Evolutionary conservation across 805 yeast genomes (phyloP).

Genomic region (Wickerhamomyces bisporus): DNA sequence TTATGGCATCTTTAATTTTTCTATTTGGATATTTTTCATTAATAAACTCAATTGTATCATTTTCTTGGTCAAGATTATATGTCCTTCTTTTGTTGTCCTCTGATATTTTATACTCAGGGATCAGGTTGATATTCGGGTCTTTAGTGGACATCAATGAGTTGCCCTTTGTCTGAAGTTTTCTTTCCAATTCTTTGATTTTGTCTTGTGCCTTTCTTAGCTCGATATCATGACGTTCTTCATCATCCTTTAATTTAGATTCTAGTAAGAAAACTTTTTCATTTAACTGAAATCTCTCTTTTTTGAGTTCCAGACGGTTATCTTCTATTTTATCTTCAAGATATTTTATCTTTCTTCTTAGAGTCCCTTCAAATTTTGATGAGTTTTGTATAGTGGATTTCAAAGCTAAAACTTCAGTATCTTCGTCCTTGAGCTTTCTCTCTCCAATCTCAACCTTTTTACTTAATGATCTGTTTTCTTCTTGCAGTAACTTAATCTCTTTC

Average conservation of each 20-base stretch:
- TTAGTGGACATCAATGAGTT: background rate
- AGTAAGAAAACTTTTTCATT: slow-evolving; percentile 21
- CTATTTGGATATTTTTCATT: slow-evolving; percentile 3
- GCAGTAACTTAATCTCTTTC: slow-evolving; percentile 10
- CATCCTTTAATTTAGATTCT: slow-evolving; percentile 23
- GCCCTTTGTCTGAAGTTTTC: slow-evolving; percentile 3
- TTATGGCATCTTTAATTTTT: background rate
- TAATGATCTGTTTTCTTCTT: slow-evolving; percentile 12
- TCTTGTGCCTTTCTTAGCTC: slow-evolving; percentile 23
- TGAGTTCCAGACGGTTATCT: slow-evolving; percentile 17
- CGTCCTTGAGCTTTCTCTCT: slow-evolving; percentile 7
- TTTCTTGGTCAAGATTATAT: slow-evolving; percentile 1
- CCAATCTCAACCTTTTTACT: slow-evolving; percentile 15
- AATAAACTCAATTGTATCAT: slow-evolving; percentile 4
- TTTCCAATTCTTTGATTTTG: slow-evolving; percentile 26
- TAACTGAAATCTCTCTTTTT: slow-evolving; percentile 25
- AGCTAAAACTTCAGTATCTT: slow-evolving; percentile 10
- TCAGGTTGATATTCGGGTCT: background rate
- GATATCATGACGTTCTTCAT: slow-evolving; percentile 16
- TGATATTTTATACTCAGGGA: slow-evolving; percentile 2
- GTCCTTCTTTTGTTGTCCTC: too few relatives aligned
- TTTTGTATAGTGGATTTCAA: slow-evolving; percentile 10
- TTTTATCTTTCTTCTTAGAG: slow-evolving; percentile 16
- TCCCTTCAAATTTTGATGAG: slow-evolving; percentile 13
- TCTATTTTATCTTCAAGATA: slow-evolving; percentile 25